Percentiles rank a stretch among this genome's conserved stretches.
Conservation (phyloP, 1,284 basidiomycete genomes). For the Polyporus tsugae region DNA sequence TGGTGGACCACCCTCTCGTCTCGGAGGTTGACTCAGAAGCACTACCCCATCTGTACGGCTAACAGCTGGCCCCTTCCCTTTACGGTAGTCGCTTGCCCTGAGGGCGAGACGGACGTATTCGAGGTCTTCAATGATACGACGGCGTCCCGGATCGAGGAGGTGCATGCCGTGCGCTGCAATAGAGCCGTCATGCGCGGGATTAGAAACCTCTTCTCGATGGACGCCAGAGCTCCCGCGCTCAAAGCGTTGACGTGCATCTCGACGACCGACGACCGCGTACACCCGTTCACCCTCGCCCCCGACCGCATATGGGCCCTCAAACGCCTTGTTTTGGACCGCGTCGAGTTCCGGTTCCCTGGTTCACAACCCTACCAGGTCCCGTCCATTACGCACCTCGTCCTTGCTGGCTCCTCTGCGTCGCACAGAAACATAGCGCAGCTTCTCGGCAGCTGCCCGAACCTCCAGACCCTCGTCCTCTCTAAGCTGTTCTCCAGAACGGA, state of each 20-base stretch:
- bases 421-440: conserved; percentile 5
- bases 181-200: background rate
- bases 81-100: background rate
- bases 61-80: background rate
- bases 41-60: background rate
- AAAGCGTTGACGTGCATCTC: conserved; percentile 13
- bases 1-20: conserved; percentile 16
- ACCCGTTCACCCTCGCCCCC: background rate
- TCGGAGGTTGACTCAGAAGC: background rate
- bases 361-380: background rate
- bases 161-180: conserved; percentile 8
- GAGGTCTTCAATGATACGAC: conserved; percentile 5
- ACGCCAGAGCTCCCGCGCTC: background rate
- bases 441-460: background rate
- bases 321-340: conserved; percentile 6
- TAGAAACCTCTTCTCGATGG: conserved; percentile 2
- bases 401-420: background rate
- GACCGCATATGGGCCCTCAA: conserved; percentile 1
- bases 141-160: conserved; percentile 4
- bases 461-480: background rate
- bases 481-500: background rate
- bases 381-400: conserved; percentile 10
- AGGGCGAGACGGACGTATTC: background rate
- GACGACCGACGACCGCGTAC: background rate
- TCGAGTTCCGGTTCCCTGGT: background rate